phyloP scores from a whole-genome alignment of 2,329 filamentous ascomycete species.

The Paramyrothecium roridum region DNA sequence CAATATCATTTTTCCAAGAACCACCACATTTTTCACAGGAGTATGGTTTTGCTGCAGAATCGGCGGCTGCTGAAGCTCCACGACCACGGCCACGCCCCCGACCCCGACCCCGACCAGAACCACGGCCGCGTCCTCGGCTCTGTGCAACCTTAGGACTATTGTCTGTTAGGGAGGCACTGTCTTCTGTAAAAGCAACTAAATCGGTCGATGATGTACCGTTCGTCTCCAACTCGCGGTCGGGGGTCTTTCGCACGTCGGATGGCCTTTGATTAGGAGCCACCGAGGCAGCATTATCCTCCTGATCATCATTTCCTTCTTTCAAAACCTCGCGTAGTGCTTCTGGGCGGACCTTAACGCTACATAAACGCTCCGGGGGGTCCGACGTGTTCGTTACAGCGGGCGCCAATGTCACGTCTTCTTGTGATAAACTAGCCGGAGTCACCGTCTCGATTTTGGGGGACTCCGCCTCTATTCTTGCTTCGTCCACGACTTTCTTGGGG shows the following conservation, averaged over 20 bases:
- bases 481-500: too few relatives aligned
- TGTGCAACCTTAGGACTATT: not conserved
- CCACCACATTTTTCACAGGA: conserved; percentile 51
- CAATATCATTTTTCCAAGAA: conserved; percentile 56
- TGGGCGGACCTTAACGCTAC: too few relatives aligned
- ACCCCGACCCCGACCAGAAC: conserved; percentile 8
- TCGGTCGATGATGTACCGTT: not conserved
- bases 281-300: too few relatives aligned
- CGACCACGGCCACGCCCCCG: conserved; percentile 6
- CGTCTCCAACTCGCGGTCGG: conserved; percentile 12
- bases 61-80: conserved; percentile 6
- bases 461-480: too few relatives aligned
- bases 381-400: too few relatives aligned
- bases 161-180: not conserved
- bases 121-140: conserved; percentile 3
- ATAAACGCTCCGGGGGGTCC: too few relatives aligned
- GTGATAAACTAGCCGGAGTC: conserved; percentile 10
- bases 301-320: too few relatives aligned
- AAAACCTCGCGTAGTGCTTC: too few relatives aligned
- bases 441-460: conserved; percentile 11
- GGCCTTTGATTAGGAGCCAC: too few relatives aligned
- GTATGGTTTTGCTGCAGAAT: conserved; percentile 27
- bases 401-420: too few relatives aligned
- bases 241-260: conserved; percentile 10
- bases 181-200: not conserved